Base-by-base conservation (phyloP, 352 stramenopile genomes). In the Aphanomyces astaci region DNA sequence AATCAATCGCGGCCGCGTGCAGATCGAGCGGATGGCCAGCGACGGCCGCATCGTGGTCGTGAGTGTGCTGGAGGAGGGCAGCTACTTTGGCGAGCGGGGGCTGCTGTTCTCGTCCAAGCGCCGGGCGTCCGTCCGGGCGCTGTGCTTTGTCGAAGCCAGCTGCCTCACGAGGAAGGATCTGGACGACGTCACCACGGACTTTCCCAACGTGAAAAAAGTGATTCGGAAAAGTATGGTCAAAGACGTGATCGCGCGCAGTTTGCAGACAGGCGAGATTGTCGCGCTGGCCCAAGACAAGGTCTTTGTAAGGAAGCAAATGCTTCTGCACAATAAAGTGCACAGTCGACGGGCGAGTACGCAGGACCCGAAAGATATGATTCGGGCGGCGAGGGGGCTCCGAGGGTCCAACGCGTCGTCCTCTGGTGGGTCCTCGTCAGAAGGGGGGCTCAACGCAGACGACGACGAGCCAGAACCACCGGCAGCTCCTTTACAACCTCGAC, bases 1-100 rank as follows among this genome's bases (percentile, higher is more conserved):
- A 1, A 65, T 65, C 56, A 65, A 65, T 39, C 56, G 56, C 5
- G 56, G 56, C 22, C 56, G 56, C 32, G 32, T 49, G 2, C 56
- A 65, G 56, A 48, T 65, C 36, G 56, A 65, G 56, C 56, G 56
- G 10, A 53, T 65, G 56, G 56, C 56, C 4, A 65, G 56, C 56
- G 56, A 65, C 40, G 56, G 56, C 22, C 30, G n/a, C 28, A 65
- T 65, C 40, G 56, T 65, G 19, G 56, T 65, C 56, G 56, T 65
- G 2, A 65, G 36, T 28, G 56, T 65, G 5, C 56, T 65, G 2
- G 31, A 65, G 17, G 56, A 65, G 48, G 56, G 56, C 31, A 48
- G 31, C 15, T 65, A 65, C 33, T 65, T 65, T 65, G 56, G 56
- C 36, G 56, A 65, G 39, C 56, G 56, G 10, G 56, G 56, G n/a